Evolutionary conservation across 371 early-diverging fungal genomes (phyloP).

Genomic region (Mortierella sp.): DNA sequence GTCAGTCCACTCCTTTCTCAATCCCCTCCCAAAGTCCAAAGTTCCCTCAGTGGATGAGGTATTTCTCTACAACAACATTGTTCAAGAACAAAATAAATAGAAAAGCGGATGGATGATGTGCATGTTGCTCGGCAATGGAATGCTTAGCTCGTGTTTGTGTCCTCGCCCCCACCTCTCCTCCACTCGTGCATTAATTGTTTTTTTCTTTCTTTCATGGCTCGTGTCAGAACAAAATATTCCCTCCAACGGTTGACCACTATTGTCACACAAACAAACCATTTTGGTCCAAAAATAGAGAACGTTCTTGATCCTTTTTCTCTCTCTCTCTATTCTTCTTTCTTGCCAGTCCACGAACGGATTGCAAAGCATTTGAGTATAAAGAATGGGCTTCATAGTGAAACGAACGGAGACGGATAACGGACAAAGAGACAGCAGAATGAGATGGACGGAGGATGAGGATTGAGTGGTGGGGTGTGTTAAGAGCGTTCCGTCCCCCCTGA

Average conservation of each 20-base stretch:
- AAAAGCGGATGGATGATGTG: background rate
- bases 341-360: too few species aligned
- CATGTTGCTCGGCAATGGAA: too few species aligned
- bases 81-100: too few species aligned
- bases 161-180: background rate
- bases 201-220: background rate
- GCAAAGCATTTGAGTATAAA: background rate
- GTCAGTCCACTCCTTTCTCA: background rate
- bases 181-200: background rate
- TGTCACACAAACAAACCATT: background rate
- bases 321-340: background rate
- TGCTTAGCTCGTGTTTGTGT: background rate
- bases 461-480: too few species aligned
- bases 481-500: too few species aligned
- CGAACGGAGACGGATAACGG: too few species aligned
- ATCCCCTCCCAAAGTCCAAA: too few species aligned
- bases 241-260: background rate
- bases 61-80: too few species aligned
- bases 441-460: too few species aligned
- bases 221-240: background rate
- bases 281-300: conserved; percentile 1
- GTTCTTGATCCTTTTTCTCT: background rate
- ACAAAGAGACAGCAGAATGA: too few species aligned
- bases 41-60: too few species aligned
- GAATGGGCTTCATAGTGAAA: background rate